Evolutionary conservation across 176 grass and related monocot species (phyloP), one percentile per base, ranked within the genome.

Genomic region (Oryza nivara): DNA sequence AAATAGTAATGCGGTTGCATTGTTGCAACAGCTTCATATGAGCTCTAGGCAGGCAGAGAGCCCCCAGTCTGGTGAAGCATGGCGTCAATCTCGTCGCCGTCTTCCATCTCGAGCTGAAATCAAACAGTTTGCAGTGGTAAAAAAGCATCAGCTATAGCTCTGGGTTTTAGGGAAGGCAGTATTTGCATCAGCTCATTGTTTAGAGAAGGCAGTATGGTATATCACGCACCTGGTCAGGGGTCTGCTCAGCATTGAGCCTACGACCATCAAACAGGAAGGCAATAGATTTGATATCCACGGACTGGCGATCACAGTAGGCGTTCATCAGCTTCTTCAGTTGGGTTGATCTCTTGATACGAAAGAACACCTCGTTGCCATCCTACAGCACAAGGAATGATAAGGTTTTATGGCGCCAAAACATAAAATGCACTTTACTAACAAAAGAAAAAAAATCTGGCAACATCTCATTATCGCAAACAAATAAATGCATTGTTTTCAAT

Each of bases 11-110:
- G 1, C 65, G 88, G 44, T 34, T 52, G 78, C 65, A 11, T 52
- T 52, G 17, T n/a, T 9, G 54, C 54, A 23, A 23, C 67, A n/a
- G 25, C 17, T 20, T n/a, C 67, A 36, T 52, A 23, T 83, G 77
- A 73, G 74, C 36, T 40, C 13, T 3, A 44, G n/a, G 40, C 40
- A 70, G 9, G 3, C 30, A 70, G 13, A 0, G 8, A 69, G 36
- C 88, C 95, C 28, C 95, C 92, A 7, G 92, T 97, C 81, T 97
- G 95, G 86, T 97, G 95, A 71, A 97, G 87, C 95, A 94, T 97
- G 20, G 92, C 95, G 47, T 97, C 92, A 1, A 92, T 92, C 88
- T 92, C 90, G 6, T 94, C 90, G 20, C 90, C 92, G 5, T 97
- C 95, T 71, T 97, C 95, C 92, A 97, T 97, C 84, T 97, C 95